Evolutionary conservation across 2,329 filamentous ascomycete species (phyloP), one percentile per base, ranked within the genome.

Genomic region (Aureobasidium sp.): DNA sequence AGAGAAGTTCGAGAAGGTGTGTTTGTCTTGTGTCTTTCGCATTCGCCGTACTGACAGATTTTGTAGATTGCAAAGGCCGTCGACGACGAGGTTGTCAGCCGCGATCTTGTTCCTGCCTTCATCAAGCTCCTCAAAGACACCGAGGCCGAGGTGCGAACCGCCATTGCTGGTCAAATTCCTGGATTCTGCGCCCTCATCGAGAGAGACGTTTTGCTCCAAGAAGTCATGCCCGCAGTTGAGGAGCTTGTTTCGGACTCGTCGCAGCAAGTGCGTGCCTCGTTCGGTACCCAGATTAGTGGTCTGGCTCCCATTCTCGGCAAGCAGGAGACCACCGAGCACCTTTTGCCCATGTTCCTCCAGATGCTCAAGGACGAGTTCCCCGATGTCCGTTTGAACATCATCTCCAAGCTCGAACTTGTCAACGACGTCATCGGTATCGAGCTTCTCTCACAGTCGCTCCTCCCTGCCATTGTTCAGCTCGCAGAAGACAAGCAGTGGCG

Each of bases 311-410:
- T 99, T 67, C 84, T 99, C 66, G 94, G 94, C 76, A 97, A 97
- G 78, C 90, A 99, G 76, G 93, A 97, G 75, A 99, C 94, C 31
- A 97, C 96, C 67, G 88, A 94, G 67, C 94, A 99, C 73, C 85
- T 99, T 46, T 84, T 99, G 46, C 94, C 94, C 58, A 99, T 99
- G 93, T 97, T 99, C 76, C 82, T 99, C 58, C 90, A 95, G 74
- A 99, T 99, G 94, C 86, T 99, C 69, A 99, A 97, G 82, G 94
- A 99, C 70, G 94, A 99, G 72, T 97, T 96, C 75, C 94, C 94
- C 23, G 94, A 99, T 73, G 94, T 99, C 55, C 88, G 94, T 64
- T 85, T 99, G 62, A 95, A 99, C 77, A 99, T 99, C 74, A 99
- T 99, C 71, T 97, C 94, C n/a, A 99, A 99, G 77, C 85, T 99